Base-by-base conservation (phyloP, 2,329 filamentous ascomycete genomes). In the Diaporthe vaccinii region DNA sequence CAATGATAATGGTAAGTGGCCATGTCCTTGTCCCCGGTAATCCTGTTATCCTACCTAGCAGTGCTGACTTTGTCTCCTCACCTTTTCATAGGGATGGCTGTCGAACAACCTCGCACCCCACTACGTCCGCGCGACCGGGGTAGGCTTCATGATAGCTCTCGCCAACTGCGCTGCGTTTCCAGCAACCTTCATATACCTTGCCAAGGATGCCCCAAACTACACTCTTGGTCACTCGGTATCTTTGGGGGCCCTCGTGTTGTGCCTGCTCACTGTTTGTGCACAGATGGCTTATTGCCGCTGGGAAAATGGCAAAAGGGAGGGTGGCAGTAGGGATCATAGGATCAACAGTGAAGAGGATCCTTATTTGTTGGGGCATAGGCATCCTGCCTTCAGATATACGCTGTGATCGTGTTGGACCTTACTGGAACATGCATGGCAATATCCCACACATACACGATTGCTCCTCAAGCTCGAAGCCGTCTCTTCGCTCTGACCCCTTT, bases 121-220 rank as follows among this genome's bases (percentile, higher is more conserved):
- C 74, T 86, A 86, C 71, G 83, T 84, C 39, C 82, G 84, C 74
- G 85, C 84, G 3, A 86, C 84, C 0, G 84, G 85, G 8, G 80
- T 85, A 1, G 85, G 85, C 0, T 81, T 85, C 55, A 82, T 85
- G 65, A 84, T 86, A 46, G 83, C 83, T 7, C 78, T 86, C 53
- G 84, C 84, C 14, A 86, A 86, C 73, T 84, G 83, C 76, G 82
- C 84, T 12, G 85, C 85, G 12, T 87, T 87, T 72, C 82, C 86
- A 12, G 85, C 84, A 2, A 85, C 86, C 0, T 87, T 86, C 73
- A 85, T 85, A 28, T 87, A 86, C 76, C 80, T 88, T 5, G 78
- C 80, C n/a, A 78, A 82, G 74, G 85, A 87, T 78, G 83, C 82
- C 22, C 84, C 85, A 2, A 76, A 82, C 20, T 86, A 85, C 72